Base-by-base conservation (phyloP, 768 basidiomycete genomes). In the Serpula lacrymans region DNA sequence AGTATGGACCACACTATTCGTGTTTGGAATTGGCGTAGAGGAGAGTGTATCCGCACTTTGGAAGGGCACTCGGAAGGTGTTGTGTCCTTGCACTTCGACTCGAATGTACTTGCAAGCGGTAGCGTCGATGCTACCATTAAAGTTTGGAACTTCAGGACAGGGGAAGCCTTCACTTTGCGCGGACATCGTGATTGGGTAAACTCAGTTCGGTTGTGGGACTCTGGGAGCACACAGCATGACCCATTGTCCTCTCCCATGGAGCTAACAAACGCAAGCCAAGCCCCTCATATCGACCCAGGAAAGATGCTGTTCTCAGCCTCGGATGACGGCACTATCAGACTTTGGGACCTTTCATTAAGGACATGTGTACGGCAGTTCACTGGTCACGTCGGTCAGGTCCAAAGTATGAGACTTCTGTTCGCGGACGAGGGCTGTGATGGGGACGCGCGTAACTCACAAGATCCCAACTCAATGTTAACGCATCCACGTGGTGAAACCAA, bases 131-230 rank as follows among this genome's bases (percentile, higher is more conserved):
- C 82, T n/a, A 96, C 93, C 2, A 84, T 99, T 69, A 90, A 86
- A 62, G 83, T 96, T 23, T 89, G 91, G 88, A 96, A 98, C 62
- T 79, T 94, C 58, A 80, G 85, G 30, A 92, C 86, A 1, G 89
- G 90, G 32, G 87, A 86, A 41, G 90, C 91, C 24, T 97, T 96
- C 63, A 88, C 90, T 9, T 70, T 99, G 35, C 77, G 92, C 8
- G 96, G 96, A 3, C 96, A 99, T 55, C 70, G 71, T 24, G 93
- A 98, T 54, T 96, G 96, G 93, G 94, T 99, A 43, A 98, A 98
- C 57, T 73, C 89, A 3, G 95, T 99, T 16, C 79, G 84, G 49
- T 67, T 99, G 25, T 99, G 96, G 95, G 91, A 97, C 57, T 73
- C 52, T 6, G 20, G 40, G 8, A 52, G n/a, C n/a, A 39, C 18